Base-by-base conservation (phyloP, 768 basidiomycete genomes). In the Mycena galopus region DNA sequence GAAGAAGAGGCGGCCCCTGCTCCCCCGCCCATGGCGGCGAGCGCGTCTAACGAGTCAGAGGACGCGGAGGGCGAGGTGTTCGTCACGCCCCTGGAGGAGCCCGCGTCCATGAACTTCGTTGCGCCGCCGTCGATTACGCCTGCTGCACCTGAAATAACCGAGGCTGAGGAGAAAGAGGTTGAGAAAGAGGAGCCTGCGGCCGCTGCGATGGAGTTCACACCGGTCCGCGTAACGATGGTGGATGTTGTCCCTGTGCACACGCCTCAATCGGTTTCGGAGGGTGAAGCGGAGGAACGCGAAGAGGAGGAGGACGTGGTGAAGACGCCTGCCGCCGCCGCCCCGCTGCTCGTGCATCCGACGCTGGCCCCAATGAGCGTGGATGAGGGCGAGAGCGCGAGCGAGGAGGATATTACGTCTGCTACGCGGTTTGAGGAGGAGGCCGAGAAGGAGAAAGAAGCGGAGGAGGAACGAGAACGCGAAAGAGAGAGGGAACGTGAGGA, bases 331-430 rank as follows among this genome's bases (percentile, higher is more conserved):
- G 33, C 33, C 7, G 30, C 53, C 35, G 9, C 25, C 8, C 0
- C 17, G 21, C 16, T 37, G 56, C 8, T 21, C 29, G 12, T 29
- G 53, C 53, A 55, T 25, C 10, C 14, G 53, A 35, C 19, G 4
- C 3, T 17, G 17, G 29, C n/a, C 12, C 33, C 33, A 35, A 12
- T 35, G 39, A n/a, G 23, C 21, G 56, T 14, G 53, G n/a, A 35
- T 6, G 33, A 35, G 12, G 33, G 33, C 62, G 50, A n/a, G 25
- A 8, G 50, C n/a, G 65, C 47, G 21, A 60, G 65, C 21, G 70
- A 75, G 30, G 65, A 39, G 21, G 55, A 72, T 27, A 65, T 58
- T 63, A 73, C 33, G 61, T 44, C 35, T 58, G 71, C 32, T 51
- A 69, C 29, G 44, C 42, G 27, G 67, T 61, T 63, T 11, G 47